Conservation (phyloP, 228 moss, liverwort and hornwort species). For the Sphagnum fallax region DNA sequence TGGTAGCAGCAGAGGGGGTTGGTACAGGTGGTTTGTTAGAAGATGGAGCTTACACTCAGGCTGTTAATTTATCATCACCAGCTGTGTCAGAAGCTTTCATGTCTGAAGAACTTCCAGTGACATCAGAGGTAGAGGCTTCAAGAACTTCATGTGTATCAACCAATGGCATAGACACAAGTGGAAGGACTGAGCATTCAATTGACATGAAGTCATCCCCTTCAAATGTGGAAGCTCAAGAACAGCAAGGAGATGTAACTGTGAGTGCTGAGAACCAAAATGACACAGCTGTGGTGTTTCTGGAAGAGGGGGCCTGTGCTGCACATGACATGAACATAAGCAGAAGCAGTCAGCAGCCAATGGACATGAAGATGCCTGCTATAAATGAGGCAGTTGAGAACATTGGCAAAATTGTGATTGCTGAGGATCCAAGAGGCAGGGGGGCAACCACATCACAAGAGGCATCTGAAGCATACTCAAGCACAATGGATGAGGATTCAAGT, state of each 20-base stretch:
- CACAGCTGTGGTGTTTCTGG: not conserved
- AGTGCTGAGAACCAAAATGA: not conserved
- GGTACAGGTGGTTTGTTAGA: not conserved
- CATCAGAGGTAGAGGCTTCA: not conserved
- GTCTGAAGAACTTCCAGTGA: not conserved
- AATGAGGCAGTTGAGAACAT: not conserved
- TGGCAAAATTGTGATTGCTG: not conserved
- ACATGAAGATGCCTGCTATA: not conserved
- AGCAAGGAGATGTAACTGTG: not conserved
- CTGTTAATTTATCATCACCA: not conserved
- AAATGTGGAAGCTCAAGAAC: slow-evolving; percentile 1
- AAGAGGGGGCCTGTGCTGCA: not conserved
- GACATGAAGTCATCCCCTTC: slow-evolving; percentile 1
- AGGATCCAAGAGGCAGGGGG: not conserved
- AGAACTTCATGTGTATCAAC: not conserved
- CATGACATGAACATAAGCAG: slow-evolving; percentile 2
- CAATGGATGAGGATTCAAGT: slow-evolving; percentile 1
- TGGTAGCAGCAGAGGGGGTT: not conserved
- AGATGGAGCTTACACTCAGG: not conserved
- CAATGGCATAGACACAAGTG: slow-evolving; percentile 1
- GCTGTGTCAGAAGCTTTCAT: not conserved
- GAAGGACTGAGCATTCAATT: slow-evolving; percentile 9
- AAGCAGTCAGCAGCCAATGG: not conserved
- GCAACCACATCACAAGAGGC: no score
- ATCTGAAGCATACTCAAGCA: no score